Base-by-base conservation (phyloP, 2,329 filamentous ascomycete genomes). In the Cordyceps cateniannulata region DNA sequence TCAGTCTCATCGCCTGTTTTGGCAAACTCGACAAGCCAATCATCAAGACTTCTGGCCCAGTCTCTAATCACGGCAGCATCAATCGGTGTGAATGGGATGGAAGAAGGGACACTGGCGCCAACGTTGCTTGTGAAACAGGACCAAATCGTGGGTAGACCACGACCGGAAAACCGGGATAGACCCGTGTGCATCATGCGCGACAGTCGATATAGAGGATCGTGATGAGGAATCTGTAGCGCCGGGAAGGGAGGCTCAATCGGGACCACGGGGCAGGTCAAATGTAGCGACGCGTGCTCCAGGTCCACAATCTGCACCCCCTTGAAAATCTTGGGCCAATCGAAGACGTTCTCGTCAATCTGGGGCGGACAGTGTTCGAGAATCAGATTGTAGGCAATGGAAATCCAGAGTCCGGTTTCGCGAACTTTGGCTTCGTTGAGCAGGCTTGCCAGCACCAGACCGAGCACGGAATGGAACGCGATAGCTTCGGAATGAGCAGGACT, bases 131-230 rank as follows among this genome's bases (percentile, higher is more conserved):
- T 70, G 56, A 77, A 73, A 59, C 72, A 76, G 0, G 74, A 76
- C 76, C 75, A 77, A 47, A 78, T 77, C 0, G 76, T 76, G 2
- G 76, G 75, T 8, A 78, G 60, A 0, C 75, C 71, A 8, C 76
- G 67, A 0, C 75, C 76, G 1, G 75, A 75, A 57, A 78, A 78
- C 54, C 77, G 73, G 3, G 70, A 72, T 3, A 78, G 63, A 0
- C 76, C 75, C 0, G 71, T 75, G 55, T 78, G 74, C 76, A 78
- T 77, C 75, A 78, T 77, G 18, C 74, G 70, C 1, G 75, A 77
- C 0, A 78, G 67, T 6, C 72, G 69, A 45, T 76, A 75, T 3
- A 77, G 70, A 22, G 76, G 75, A 60, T 78, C 76, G 48, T 71
- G 70, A 12, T 70, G 67, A 0, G 74, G 72, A 3, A 70, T 71